Base-by-base conservation (phyloP, 345 rosid genomes). In the Raphanus sativus region DNA sequence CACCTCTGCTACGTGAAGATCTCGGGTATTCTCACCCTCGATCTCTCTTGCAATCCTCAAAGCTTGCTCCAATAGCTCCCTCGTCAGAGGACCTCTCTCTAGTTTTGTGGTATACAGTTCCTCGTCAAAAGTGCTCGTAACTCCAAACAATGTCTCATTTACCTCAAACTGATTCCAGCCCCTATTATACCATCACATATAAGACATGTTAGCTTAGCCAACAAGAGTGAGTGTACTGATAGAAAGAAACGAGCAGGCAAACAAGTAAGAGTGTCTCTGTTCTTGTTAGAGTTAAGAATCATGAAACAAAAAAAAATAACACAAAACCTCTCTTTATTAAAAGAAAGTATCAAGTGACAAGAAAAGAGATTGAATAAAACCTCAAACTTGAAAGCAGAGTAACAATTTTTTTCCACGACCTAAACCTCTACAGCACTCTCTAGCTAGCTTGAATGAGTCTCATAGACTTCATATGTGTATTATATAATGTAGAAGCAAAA, bases 1-100 rank as follows among this genome's bases (percentile, higher is more conserved):
- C 99, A 89, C 99, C 93, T 95, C 98, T n/a, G 99, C 99, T 80
- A 90, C 81, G 82, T 95, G 99, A 85, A 88, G 89, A 79, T 95
- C 98, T 60, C 76, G 75, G 5, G 98, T 92, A 16, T 86, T 96
- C 81, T 92, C 96, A 64, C 97, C 87, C 90, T 87, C 97, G 69
- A 91, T 95, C 87, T 95, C 99, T 85, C 84, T 85, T 2, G 99
- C 99, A 79, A 95, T 92, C 81, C 96, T 90, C 71, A 42, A 67
- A 74, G 99, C 99, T 82, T 90, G 89, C 81, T 80, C 90, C 86
- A 91, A 97, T 78, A 83, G 66, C 58, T 88, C 90, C 77, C 85
- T 86, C 70, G 48, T 86, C 50, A 68, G 81, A 75, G 97, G 96
- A 81, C 96, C 98, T 84, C 85, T 92, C 81, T 89, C 91, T 13